Evolutionary conservation across 331 rosid species (phyloP).

Genomic region (Telfairia occidentalis): DNA sequence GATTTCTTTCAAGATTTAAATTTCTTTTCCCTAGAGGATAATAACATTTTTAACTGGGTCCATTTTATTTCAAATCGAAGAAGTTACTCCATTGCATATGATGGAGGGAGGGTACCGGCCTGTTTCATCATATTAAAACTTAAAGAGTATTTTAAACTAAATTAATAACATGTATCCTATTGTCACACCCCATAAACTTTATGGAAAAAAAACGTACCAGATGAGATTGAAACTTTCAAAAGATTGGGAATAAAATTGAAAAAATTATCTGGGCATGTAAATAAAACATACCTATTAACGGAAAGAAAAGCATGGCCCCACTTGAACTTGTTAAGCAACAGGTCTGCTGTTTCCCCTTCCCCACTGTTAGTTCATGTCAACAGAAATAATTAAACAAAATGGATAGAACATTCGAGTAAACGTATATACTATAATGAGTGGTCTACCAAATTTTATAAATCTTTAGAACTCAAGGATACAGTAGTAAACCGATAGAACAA

Average conservation of each 20-base stretch:
- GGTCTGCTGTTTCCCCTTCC: constrained; percentile 78
- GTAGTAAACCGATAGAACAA: too few relatives aligned
- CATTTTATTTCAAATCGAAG: neutral
- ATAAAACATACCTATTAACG: constrained; percentile 51
- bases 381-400: constrained; percentile 4
- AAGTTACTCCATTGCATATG: neutral
- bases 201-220: neutral
- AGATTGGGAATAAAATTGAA: neutral
- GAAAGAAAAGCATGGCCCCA: constrained; percentile 96
- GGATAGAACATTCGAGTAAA: neutral
- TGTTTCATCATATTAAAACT: neutral
- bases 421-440: neutral
- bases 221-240: neutral
- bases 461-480: too few relatives aligned
- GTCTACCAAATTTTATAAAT: neutral
- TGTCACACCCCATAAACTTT: too few relatives aligned
- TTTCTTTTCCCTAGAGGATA: neutral
- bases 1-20: neutral
- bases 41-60: too few relatives aligned
- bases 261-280: too few relatives aligned
- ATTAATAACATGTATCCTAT: too few relatives aligned
- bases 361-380: constrained; percentile 47
- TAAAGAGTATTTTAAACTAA: too few relatives aligned
- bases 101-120: neutral
- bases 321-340: constrained; percentile 81